Conservation (phyloP, 495 filamentous ascomycete genomes). For the Neohortaea acidophila region DNA sequence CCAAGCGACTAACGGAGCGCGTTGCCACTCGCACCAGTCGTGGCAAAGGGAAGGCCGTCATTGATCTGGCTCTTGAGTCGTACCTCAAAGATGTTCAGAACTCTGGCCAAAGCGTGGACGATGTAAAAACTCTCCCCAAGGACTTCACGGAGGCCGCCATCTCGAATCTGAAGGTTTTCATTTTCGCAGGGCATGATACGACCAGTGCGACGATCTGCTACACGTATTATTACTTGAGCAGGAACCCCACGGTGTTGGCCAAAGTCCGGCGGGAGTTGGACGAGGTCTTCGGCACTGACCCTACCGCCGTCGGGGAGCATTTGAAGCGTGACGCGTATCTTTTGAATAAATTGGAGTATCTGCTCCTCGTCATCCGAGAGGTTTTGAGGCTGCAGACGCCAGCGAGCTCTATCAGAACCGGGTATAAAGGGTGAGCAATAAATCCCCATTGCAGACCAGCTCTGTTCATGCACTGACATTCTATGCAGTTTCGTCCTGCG, state of each 20-base stretch:
- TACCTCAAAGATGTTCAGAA: too few species aligned
- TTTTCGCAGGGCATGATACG: slow-evolving; percentile 34
- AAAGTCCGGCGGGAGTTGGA: slow-evolving; percentile 26
- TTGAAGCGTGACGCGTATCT: slow-evolving; percentile 23
- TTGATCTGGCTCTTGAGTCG: too few species aligned
- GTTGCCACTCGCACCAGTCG: too few species aligned
- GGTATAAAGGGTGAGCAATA: neutral
- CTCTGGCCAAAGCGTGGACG: neutral
- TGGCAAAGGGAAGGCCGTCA: too few species aligned
- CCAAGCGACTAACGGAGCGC: too few species aligned
- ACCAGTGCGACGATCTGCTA: slow-evolving; percentile 24
- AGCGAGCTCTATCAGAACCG: slow-evolving; percentile 12
- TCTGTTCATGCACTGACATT: too few species aligned
- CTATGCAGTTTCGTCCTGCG: slow-evolving; percentile 2
- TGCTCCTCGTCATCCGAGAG: slow-evolving; percentile 33
- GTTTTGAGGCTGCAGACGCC: slow-evolving; percentile 29
- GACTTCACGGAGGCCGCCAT: slow-evolving; percentile 20
- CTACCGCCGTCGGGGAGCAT: slow-evolving; percentile 6
- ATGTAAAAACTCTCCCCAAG: neutral
- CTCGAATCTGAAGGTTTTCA: slow-evolving; percentile 26
- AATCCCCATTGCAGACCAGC: too few species aligned
- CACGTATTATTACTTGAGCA: slow-evolving; percentile 22
- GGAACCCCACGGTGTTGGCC: slow-evolving; percentile 16
- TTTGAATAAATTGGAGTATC: slow-evolving; percentile 29
- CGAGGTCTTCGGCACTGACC: slow-evolving; percentile 22